Conservation (phyloP, 495 filamentous ascomycete species). For the Aspergillus olivimuriae region DNA sequence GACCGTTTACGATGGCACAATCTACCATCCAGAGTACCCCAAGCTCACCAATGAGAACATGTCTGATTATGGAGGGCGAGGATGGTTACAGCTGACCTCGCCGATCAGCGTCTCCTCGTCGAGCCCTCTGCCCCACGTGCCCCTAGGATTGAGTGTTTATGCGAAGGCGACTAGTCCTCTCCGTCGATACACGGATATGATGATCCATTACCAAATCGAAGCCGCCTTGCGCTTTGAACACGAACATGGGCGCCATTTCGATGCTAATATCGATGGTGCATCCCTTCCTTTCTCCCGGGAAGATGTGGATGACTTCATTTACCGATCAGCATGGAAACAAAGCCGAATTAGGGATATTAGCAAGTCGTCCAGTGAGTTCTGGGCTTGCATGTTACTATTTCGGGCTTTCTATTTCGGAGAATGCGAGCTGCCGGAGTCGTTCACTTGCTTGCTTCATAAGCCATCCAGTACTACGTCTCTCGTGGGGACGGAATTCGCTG, state of each 20-base stretch:
- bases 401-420: slow-evolving; percentile 73
- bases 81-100: slow-evolving; percentile 25
- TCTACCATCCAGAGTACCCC: slow-evolving; percentile 50
- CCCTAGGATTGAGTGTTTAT: slow-evolving; percentile 64
- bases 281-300: slow-evolving; percentile 59
- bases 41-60: slow-evolving; percentile 33
- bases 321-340: slow-evolving; percentile 25
- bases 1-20: slow-evolving; percentile 64
- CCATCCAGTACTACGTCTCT: slow-evolving; percentile 26
- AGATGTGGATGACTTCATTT: slow-evolving; percentile 45
- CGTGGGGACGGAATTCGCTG: slow-evolving; percentile 15
- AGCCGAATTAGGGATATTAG: slow-evolving; percentile 29
- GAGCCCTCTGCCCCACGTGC: slow-evolving; percentile 45
- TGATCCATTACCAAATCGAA: slow-evolving; percentile 91
- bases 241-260: slow-evolving; percentile 44
- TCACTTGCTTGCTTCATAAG: slow-evolving; percentile 46
- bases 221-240: slow-evolving; percentile 68
- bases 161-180: slow-evolving; percentile 80
- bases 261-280: slow-evolving; percentile 29
- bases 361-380: slow-evolving; percentile 42
- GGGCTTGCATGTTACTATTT: slow-evolving; percentile 63
- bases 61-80: slow-evolving; percentile 23
- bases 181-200: slow-evolving; percentile 73
- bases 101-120: slow-evolving; percentile 48
- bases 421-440: slow-evolving; percentile 53